These are phyloP conservation scores for Penicillium sp. DNA, from an alignment of 2,329 filamentous ascomycete genomes.

Conservation along the genomic window DNA sequence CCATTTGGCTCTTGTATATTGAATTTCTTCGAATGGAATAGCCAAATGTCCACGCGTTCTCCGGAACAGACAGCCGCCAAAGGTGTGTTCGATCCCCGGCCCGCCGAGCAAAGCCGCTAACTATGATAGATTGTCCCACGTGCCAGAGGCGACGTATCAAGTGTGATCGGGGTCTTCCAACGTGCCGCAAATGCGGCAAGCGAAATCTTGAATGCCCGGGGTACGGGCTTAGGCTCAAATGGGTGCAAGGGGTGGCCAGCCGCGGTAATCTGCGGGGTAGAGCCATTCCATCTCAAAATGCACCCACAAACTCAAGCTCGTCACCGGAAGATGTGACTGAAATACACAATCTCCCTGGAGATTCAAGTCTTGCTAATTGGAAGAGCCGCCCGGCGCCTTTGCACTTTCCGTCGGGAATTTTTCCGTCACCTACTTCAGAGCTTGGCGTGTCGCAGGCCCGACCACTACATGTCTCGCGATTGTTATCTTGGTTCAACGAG, in stretches of 20 bases:
- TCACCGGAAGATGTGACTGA: background rate
- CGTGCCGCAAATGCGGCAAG: conserved; percentile 27
- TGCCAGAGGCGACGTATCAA: conserved; percentile 27
- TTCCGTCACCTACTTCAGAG: background rate
- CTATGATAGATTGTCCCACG: conserved; percentile 19
- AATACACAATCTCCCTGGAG: background rate
- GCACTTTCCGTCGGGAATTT: background rate
- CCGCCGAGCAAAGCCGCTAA: background rate
- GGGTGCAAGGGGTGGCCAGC: conserved; percentile 29
- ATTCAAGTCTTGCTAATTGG: background rate
- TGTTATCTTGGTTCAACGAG: conserved; percentile 10
- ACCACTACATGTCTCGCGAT: conserved; percentile 3
- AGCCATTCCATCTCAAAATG: conserved; percentile 15
- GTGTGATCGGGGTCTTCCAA: conserved; percentile 27
- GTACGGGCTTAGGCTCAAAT: conserved; percentile 26
- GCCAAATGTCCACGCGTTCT: conserved; percentile 10
- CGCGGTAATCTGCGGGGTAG: conserved; percentile 26
- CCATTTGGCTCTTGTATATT: background rate
- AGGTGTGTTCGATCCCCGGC: background rate
- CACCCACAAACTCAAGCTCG: background rate
- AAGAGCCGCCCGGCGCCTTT: background rate
- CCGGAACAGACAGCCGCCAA: conserved; percentile 5
- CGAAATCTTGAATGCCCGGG: conserved; percentile 28
- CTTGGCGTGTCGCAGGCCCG: background rate
- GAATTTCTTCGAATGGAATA: conserved; percentile 3